Conservation (phyloP, 768 basidiomycete species). For the Tephrocybe sp. region DNA sequence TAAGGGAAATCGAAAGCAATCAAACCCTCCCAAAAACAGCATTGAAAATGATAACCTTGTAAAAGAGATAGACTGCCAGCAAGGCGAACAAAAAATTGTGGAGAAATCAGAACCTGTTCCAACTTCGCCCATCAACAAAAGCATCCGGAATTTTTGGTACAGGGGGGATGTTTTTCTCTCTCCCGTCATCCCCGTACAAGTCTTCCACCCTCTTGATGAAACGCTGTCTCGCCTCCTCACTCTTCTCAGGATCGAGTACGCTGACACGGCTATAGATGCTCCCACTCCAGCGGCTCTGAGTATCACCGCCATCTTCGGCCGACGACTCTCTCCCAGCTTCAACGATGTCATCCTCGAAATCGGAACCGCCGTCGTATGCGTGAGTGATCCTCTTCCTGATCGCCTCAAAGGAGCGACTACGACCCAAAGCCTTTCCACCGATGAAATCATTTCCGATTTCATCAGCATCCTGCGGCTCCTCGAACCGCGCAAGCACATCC, state of each 20-base stretch:
- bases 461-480: slow-evolving; percentile 19
- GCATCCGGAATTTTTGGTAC: slow-evolving; percentile 43
- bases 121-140: slow-evolving; percentile 25
- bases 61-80: neutral
- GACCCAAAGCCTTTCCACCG: slow-evolving; percentile 23
- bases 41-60: neutral
- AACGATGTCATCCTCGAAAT: slow-evolving; percentile 13
- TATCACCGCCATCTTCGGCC: slow-evolving; percentile 27
- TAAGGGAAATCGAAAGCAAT: neutral
- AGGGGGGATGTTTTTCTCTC: slow-evolving; percentile 38
- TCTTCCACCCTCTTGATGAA: slow-evolving; percentile 53
- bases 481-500: slow-evolving; percentile 40
- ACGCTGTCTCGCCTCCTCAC: slow-evolving; percentile 45
- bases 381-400: slow-evolving; percentile 12
- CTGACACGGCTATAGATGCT: slow-evolving; percentile 52
- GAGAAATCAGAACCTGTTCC: slow-evolving; percentile 31
- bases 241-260: slow-evolving; percentile 53
- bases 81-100: slow-evolving; percentile 14
- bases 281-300: slow-evolving; percentile 43
- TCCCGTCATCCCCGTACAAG: slow-evolving; percentile 44
- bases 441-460: slow-evolving; percentile 5
- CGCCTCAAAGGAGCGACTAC: slow-evolving; percentile 29
- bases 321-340: slow-evolving; percentile 19
- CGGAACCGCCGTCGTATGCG: slow-evolving; percentile 7
- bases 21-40: slow-evolving; percentile 6